Percentiles rank a stretch among this genome's conserved stretches.
These are phyloP conservation scores for Wickerhamiella musiphila DNA, from an alignment of 805 yeast species.

Conservation along the genomic window DNA sequence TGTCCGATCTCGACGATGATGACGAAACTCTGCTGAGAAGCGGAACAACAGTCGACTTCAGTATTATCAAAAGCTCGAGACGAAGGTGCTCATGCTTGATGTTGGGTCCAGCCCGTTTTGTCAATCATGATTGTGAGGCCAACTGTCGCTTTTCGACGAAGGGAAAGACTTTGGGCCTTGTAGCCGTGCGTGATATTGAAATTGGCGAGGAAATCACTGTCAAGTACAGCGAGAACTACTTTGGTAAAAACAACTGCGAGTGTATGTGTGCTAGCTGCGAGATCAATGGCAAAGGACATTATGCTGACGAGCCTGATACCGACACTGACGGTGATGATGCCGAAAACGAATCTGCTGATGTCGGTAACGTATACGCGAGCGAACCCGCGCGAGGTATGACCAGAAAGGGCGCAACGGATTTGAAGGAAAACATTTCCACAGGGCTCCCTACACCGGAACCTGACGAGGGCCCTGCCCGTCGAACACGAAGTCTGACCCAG, in stretches of 20 bases:
- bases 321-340: background rate
- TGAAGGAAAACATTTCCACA: no score
- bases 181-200: slow-evolving; percentile 22
- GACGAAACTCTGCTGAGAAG: slow-evolving; percentile 21
- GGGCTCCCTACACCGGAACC: no score
- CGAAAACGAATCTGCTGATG: no score
- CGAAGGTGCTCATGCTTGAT: slow-evolving; percentile 23
- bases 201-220: slow-evolving; percentile 34
- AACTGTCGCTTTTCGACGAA: slow-evolving; percentile 24
- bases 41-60: slow-evolving; percentile 23
- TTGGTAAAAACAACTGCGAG: slow-evolving; percentile 27
- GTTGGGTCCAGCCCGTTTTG: slow-evolving; percentile 33
- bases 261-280: slow-evolving; percentile 32
- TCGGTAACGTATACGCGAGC: no score
- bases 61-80: slow-evolving; percentile 26
- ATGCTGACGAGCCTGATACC: slow-evolving; percentile 2
- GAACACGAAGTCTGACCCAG: no score
- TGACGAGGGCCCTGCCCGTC: no score
- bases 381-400: no score
- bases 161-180: slow-evolving; percentile 20
- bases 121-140: slow-evolving; percentile 32
- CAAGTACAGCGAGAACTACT: slow-evolving; percentile 26
- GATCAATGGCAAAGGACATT: slow-evolving; percentile 19
- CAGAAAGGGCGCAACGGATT: no score
- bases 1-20: slow-evolving; percentile 22